Evolutionary conservation across 768 basidiomycete genomes (phyloP), one percentile per base, ranked within the genome.

Genomic region (Leccinum aurantiacum): DNA sequence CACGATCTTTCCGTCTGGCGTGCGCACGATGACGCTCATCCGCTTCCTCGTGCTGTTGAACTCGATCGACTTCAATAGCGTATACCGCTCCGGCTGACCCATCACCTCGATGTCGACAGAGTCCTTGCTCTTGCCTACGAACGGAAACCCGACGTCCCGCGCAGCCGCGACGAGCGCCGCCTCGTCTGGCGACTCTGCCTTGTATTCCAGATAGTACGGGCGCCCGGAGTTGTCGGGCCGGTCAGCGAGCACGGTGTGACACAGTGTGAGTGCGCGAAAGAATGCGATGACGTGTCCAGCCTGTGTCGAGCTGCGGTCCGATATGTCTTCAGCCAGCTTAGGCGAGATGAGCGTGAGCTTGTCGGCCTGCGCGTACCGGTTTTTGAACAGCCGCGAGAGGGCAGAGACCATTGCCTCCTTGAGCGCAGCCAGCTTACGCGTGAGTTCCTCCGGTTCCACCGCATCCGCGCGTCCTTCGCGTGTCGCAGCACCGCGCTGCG

Each of bases 181-280:
- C 71, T 98, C 96, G 69, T 98, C 95, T 0, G 94, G 95, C 4
- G 90, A 92, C 76, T 99, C 95, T 4, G 96, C 96, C 75, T 98
- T 98, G 80, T 98, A 98, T 60, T 89, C 84, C 57, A 96, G 70
- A 9, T 77, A 71, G 69, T 81, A 84, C 0, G 92, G 90, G 4
- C 85, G 74, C 24, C 76, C 76, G 57, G 80, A 71, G 1, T 85
- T 82, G 33, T 90, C 87, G 0, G 90, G 84, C 55, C 78, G 81
- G 64, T 96, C 94, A 0, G 93, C 82, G 11, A 98, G 82, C 48
- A 97, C 96, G 15, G 86, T 90, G 71, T 98, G 96, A 68, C 96
- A 98, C 17, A 98, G 70, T 0, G 95, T 91, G n/a, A 98, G 79
- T 0, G 93, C 93, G n/a, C 92, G 87, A 79, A 96, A 98, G 78